Evolutionary conservation across 75 land plant genomes (phyloP).

Genomic region (Chamaecyparis obtusa): DNA sequence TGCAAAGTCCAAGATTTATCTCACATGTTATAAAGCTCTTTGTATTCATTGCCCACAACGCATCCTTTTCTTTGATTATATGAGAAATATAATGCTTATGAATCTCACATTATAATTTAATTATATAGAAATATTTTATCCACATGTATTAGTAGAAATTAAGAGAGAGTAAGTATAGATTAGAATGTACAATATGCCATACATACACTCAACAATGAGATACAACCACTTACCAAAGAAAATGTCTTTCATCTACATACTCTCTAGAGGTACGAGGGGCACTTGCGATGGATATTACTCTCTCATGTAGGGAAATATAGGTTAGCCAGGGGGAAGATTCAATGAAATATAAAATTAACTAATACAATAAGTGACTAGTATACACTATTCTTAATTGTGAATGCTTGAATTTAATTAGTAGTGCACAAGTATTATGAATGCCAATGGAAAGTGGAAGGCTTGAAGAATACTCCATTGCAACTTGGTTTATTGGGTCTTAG

Average conservation of each 20-base stretch:
- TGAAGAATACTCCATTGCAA: no score
- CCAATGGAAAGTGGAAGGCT: no score
- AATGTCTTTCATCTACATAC: neutral
- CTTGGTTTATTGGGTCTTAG: no score
- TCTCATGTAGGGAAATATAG: neutral
- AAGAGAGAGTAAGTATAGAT: neutral
- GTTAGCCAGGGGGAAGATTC: neutral
- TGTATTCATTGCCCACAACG: neutral
- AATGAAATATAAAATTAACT: neutral
- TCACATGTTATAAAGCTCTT: neutral
- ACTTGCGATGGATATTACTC: neutral
- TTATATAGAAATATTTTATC: neutral
- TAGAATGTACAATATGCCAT: neutral
- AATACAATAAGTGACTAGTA: neutral
- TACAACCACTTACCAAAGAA: neutral
- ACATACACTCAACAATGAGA: neutral
- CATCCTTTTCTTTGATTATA: neutral
- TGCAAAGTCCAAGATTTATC: neutral
- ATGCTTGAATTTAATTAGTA: neutral
- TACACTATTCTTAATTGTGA: neutral
- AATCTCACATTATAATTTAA: neutral
- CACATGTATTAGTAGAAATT: neutral
- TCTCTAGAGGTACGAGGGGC: neutral
- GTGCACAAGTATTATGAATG: neutral
- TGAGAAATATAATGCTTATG: neutral